Evolutionary conservation across 768 basidiomycete species (phyloP).

Genomic region (Lentinus tigrinus): DNA sequence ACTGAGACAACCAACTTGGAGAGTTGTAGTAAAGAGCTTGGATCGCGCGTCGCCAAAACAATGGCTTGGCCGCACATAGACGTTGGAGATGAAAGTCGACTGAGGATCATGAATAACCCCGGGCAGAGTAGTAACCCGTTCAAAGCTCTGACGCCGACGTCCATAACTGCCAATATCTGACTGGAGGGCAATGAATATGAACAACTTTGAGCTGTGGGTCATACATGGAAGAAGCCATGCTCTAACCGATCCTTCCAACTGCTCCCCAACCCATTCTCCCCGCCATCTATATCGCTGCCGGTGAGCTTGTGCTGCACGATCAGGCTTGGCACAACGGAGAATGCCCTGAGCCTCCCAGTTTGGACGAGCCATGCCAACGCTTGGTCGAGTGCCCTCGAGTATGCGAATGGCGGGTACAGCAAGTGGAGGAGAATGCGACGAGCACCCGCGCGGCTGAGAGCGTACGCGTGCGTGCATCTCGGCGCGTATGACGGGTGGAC

Average conservation of each 20-base stretch:
- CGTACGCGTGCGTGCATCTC: conserved; percentile 76
- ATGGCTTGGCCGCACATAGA: too few relatives aligned
- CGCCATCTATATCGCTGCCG: conserved; percentile 52
- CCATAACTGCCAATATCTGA: too few relatives aligned
- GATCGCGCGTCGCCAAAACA: too few relatives aligned
- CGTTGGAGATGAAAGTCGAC: too few relatives aligned
- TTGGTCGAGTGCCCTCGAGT: conserved; percentile 76
- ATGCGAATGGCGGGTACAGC: conserved; percentile 65
- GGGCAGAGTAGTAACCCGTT: too few relatives aligned
- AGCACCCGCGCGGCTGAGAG: conserved; percentile 57
- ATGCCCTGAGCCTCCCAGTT: conserved; percentile 54
- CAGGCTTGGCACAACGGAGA: conserved; percentile 66
- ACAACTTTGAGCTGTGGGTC: too few relatives aligned
- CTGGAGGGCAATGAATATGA: too few relatives aligned
- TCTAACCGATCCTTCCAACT: conserved; percentile 52
- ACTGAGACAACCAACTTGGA: too few relatives aligned
- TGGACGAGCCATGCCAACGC: conserved; percentile 67
- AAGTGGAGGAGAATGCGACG: conserved; percentile 59
- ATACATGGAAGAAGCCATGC: conserved; percentile 43
- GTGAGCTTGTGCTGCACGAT: conserved; percentile 62
- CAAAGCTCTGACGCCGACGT: too few relatives aligned
- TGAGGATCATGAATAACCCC: too few relatives aligned
- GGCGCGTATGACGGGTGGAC: conserved; percentile 62
- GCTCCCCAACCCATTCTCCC: conserved; percentile 45
- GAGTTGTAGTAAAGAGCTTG: too few relatives aligned